These are phyloP conservation scores for Sclerotiophoma versabilis DNA, from an alignment of 2,329 filamentous ascomycete genomes.

Conservation along the genomic window DNA sequence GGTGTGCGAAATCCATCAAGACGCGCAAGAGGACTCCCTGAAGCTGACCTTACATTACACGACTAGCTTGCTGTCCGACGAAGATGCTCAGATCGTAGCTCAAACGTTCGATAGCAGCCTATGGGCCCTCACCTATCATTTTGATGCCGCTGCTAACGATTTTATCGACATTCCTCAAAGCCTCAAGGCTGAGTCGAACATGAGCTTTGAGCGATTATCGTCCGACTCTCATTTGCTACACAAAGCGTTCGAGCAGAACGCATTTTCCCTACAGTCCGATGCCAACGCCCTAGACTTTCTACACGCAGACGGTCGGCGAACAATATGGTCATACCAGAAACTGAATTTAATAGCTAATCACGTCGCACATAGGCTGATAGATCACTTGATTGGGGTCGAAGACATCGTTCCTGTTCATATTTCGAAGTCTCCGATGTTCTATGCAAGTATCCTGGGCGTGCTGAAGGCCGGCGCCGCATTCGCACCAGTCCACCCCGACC, in stretches of 20 bases:
- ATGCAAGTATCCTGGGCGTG: slow-evolving; percentile 49
- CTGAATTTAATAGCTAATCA: slow-evolving; percentile 44
- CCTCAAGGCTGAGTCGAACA: slow-evolving; percentile 37
- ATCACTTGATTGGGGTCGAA: slow-evolving; percentile 30
- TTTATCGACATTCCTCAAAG: slow-evolving; percentile 28
- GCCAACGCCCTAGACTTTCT: slow-evolving; percentile 50
- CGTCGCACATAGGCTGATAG: slow-evolving; percentile 42
- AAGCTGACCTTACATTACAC: slow-evolving; percentile 67
- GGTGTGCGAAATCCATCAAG: slow-evolving; percentile 76
- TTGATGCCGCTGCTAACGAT: slow-evolving; percentile 31
- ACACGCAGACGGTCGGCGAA: slow-evolving; percentile 36
- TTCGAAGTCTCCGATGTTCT: slow-evolving; percentile 44
- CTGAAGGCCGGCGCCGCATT: slow-evolving; percentile 52
- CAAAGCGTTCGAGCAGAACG: slow-evolving; percentile 50
- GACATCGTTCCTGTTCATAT: slow-evolving; percentile 49
- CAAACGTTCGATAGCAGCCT: slow-evolving; percentile 41
- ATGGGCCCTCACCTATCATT: slow-evolving; percentile 30
- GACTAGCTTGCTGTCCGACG: slow-evolving; percentile 34
- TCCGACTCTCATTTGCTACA: slow-evolving; percentile 39
- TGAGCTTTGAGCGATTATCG: slow-evolving; percentile 20
- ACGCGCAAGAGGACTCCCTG: slow-evolving; percentile 60
- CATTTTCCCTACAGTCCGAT: slow-evolving; percentile 27
- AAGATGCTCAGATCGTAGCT: slow-evolving; percentile 36
- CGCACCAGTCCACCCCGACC: slow-evolving; percentile 45
- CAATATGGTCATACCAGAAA: slow-evolving; percentile 43